Base-by-base conservation (phyloP, 352 stramenopile genomes). In the Globisporangium radiosum region DNA sequence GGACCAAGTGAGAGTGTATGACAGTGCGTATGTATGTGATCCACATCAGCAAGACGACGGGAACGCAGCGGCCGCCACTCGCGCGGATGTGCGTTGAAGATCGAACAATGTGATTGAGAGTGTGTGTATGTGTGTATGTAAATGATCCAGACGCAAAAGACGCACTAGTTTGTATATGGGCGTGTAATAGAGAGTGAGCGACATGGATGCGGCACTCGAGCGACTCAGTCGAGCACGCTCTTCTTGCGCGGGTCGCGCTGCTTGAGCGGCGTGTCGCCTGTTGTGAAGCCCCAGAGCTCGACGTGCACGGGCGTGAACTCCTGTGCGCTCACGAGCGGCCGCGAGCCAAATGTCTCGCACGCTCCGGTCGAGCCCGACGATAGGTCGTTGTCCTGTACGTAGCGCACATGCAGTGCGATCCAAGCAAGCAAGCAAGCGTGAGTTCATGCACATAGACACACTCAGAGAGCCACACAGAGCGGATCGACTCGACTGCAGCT, bases 311-410 rank as follows among this genome's bases (percentile, higher is more conserved):
- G 88, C 50, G 71, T 69, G 72, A 96, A 96, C 55, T 93, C 78
- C 25, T 92, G 85, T 10, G 78, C 74, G 25, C 76, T 73, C 14
- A 84, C 81, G 37, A 97, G 75, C 48, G 88, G 84, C 45, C 82
- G 79, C 10, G 76, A 94, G 58, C 76, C 81, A 55, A 95, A 97
- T 14, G 89, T 97, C 61, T 96, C 87, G 62, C 85, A 96, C 5
- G 82, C 74, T 0, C 88, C 87, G 40, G 76, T 96, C n/a, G 87
- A 87, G 7, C 89, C 89, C 10, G 76, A 65, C 11, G 87, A 81
- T 47, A 97, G 70, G 56, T 97, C 89, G 52, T 79, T 81, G 67
- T 97, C 87, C 81, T 94, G 59, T 40, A 47, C 53, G 39, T 10
- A 56, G 5, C 43, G 57, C 59, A 44, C 38, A 10, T 51, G 45